Base-by-base conservation (phyloP, 345 rosid genomes). In the sweet orange (Citrus sinensis) region DNA sequence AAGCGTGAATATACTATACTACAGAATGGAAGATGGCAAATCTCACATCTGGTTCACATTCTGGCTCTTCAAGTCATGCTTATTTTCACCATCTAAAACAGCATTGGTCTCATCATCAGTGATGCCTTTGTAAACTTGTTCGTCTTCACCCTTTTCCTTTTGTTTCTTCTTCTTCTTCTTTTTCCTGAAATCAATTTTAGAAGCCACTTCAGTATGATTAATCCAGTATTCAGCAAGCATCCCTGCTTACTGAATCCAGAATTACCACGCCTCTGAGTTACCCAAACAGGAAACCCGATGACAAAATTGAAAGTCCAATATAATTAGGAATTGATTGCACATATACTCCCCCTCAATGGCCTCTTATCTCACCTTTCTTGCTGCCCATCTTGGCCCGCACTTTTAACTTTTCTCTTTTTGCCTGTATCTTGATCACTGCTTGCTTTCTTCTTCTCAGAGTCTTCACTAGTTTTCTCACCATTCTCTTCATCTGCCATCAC, bases 111-210 rank as follows among this genome's bases (percentile, higher is more conserved):
- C 42, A 37, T 71, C 59, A 29, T 51, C 69, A n/a, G 64, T 85
- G 17, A 75, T 79, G 42, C 74, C 78, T 46, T 67, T 79, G 64
- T 77, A 79, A 76, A 35, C 81, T 58, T 75, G 70, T 64, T 70
- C 76, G 73, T 79, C 84, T 66, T 83, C 73, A 70, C 70, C 77
- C 71, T 78, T 81, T 69, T 86, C 86, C 83, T 87, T 90, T 82
- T 83, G 84, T 62, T 91, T 88, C 82, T 95, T 91, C 83, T 86
- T 90, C 81, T 95, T 91, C 84, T 87, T 90, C 78, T 80, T 90
- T 76, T 74, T 87, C 88, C 94, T 94, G 82, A 30, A 71, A 85
- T 80, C 64, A 42, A 75, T 71, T 69, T 62, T 29, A 76, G 58
- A 71, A 77, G 69, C 73, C 55, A 78, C 34, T 68, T 82, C 75